Evolutionary conservation across 805 yeast species (phyloP).

Genomic region (Candida khao-thaluensis): DNA sequence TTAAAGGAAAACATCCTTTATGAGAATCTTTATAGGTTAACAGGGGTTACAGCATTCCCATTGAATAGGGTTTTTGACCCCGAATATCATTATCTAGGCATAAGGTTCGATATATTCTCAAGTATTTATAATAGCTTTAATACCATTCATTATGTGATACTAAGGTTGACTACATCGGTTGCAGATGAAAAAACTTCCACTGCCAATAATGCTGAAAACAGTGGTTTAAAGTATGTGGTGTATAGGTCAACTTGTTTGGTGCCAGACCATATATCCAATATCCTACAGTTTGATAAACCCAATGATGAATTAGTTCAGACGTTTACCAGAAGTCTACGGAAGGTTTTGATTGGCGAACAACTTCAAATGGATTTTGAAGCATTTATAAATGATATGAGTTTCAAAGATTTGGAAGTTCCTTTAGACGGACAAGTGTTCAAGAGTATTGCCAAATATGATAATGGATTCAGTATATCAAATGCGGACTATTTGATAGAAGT

Average conservation of each 20-base stretch:
- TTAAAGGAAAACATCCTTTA: conserved; percentile 33
- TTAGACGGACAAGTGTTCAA: conserved; percentile 2
- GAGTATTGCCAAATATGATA: not conserved
- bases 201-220: not conserved
- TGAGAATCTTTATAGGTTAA: conserved; percentile 49
- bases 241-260: conserved; percentile 8
- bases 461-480: conserved; percentile 1
- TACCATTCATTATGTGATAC: conserved; percentile 50
- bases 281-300: not conserved
- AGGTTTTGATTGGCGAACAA: not conserved
- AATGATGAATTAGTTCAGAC: not conserved
- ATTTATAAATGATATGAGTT: conserved; percentile 4
- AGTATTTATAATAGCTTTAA: conserved; percentile 23
- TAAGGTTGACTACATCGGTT: conserved; percentile 16
- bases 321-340: conserved; percentile 4
- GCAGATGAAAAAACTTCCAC: not conserved
- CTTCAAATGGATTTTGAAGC: conserved; percentile 5
- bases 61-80: conserved; percentile 35
- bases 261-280: conserved; percentile 4
- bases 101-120: conserved; percentile 49
- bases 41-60: conserved; percentile 53
- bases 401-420: not conserved
- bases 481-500: conserved; percentile 5
- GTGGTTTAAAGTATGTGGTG: not conserved
- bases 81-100: conserved; percentile 37